These are phyloP conservation scores for Lagerstroemia speciosa DNA, from an alignment of 345 rosid species.

Conservation along the genomic window DNA sequence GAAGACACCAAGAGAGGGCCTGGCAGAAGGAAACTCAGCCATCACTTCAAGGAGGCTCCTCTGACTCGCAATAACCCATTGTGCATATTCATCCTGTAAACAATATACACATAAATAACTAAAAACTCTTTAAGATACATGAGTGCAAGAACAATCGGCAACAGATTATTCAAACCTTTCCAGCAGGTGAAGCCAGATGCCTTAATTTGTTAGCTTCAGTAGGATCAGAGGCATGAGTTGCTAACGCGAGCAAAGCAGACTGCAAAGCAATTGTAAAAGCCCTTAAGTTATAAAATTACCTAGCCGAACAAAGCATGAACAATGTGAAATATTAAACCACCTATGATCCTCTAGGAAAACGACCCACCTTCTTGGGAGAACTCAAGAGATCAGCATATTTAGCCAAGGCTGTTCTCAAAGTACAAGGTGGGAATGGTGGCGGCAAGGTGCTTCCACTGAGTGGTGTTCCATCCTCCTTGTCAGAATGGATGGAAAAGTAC, in stretches of 20 bases:
- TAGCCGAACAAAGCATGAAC: constrained; percentile 5
- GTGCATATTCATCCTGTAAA: constrained; percentile 80
- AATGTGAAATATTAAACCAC: constrained; percentile 1
- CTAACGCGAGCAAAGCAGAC: constrained; percentile 85
- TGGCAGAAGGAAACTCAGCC: constrained; percentile 92
- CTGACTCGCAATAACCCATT: constrained; percentile 77
- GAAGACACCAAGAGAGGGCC: constrained; percentile 90
- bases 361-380: constrained; percentile 72
- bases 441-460: constrained; percentile 54
- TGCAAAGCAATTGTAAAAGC: constrained; percentile 13
- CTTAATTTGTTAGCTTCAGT: constrained; percentile 58
- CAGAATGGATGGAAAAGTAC: constrained; percentile 64
- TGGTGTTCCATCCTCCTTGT: constrained; percentile 67
- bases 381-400: constrained; percentile 64
- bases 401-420: constrained; percentile 55
- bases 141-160: not conserved
- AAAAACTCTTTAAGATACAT: not conserved
- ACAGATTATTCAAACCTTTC: constrained; percentile 40
- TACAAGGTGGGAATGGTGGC: constrained; percentile 85
- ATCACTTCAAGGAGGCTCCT: constrained; percentile 96
- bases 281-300: constrained; percentile 2
- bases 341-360: not conserved
- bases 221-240: constrained; percentile 85
- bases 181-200: constrained; percentile 51
- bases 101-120: not conserved